A percentile compares a stretch with the other conserved stretches of the same genome.
These are phyloP conservation scores for Pinguiococcus pyrenoidosus DNA, from an alignment of 108 stramenopile species.

Conservation along the genomic window DNA sequence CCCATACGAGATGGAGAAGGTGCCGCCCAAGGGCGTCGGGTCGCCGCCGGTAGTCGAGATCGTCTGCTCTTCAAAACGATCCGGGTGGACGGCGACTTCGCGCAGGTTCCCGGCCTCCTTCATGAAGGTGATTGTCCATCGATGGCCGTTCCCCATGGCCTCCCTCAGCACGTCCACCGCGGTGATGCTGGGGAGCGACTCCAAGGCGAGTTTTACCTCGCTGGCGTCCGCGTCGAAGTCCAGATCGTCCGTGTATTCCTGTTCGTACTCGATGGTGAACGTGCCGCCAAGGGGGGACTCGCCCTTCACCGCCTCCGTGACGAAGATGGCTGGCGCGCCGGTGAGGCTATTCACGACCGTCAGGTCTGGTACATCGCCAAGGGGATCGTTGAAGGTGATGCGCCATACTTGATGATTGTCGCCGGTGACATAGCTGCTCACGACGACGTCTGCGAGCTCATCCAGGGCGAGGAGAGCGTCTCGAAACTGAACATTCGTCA, in stretches of 20 bases:
- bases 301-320: conserved; percentile 40
- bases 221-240: conserved; percentile 49
- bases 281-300: conserved; percentile 46
- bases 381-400: conserved; percentile 49
- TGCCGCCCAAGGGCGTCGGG: conserved; percentile 59
- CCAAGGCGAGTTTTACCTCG: conserved; percentile 40
- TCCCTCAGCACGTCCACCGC: conserved; percentile 36
- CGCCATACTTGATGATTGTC: conserved; percentile 18
- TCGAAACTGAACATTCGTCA: conserved; percentile 13
- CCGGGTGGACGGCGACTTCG: conserved; percentile 25
- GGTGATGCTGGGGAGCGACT: conserved; percentile 28
- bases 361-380: conserved; percentile 46
- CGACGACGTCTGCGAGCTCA: conserved; percentile 22
- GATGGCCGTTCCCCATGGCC: conserved; percentile 37
- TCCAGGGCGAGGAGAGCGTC: conserved; percentile 18
- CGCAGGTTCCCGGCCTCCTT: conserved; percentile 55
- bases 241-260: conserved; percentile 43
- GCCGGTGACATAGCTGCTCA: conserved; percentile 7
- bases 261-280: conserved; percentile 51
- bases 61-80: conserved; percentile 41
- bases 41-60: conserved; percentile 48
- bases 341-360: neutral
- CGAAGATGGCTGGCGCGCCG: neutral
- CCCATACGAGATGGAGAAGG: conserved; percentile 43
- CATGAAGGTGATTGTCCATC: conserved; percentile 61